phyloP scores from a whole-genome alignment of 108 stramenopile species.

The Parmales sp. region DNA sequence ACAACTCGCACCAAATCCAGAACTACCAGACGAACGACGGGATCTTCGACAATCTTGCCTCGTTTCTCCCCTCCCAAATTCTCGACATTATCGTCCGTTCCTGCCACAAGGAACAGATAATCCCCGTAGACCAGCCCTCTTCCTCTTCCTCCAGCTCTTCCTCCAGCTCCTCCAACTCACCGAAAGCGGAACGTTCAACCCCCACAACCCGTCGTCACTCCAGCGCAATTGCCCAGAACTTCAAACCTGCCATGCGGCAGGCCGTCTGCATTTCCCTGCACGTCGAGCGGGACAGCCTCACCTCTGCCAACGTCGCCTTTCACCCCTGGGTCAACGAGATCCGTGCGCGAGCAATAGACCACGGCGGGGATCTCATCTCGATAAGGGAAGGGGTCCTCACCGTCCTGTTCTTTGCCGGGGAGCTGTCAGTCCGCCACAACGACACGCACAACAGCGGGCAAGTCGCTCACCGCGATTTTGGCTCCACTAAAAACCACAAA shows the following conservation, averaged over 20 bases:
- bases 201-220: too few relatives aligned
- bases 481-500: too few relatives aligned
- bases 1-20: too few relatives aligned
- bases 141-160: too few relatives aligned
- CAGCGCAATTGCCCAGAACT: too few relatives aligned
- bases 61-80: neutral
- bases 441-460: too few relatives aligned
- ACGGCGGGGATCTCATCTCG: slow-evolving; percentile 2
- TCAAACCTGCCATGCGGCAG: neutral
- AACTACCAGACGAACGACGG: neutral
- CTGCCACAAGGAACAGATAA: too few relatives aligned
- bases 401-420: neutral
- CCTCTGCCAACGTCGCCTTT: neutral
- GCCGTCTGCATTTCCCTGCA: slow-evolving; percentile 7
- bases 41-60: slow-evolving; percentile 3
- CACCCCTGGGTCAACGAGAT: slow-evolving; percentile 2
- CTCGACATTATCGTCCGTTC: neutral
- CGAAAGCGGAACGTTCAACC: too few relatives aligned
- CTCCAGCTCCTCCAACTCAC: too few relatives aligned
- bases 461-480: too few relatives aligned
- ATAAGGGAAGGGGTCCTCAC: neutral
- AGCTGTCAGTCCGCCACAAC: slow-evolving; percentile 2
- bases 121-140: too few relatives aligned
- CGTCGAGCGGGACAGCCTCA: too few relatives aligned
- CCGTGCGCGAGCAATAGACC: neutral